A percentile compares a stretch with the other conserved stretches of the same genome.
phyloP scores from a whole-genome alignment of 805 yeast genomes.

The Vanderwaltozyma tropicalis region DNA sequence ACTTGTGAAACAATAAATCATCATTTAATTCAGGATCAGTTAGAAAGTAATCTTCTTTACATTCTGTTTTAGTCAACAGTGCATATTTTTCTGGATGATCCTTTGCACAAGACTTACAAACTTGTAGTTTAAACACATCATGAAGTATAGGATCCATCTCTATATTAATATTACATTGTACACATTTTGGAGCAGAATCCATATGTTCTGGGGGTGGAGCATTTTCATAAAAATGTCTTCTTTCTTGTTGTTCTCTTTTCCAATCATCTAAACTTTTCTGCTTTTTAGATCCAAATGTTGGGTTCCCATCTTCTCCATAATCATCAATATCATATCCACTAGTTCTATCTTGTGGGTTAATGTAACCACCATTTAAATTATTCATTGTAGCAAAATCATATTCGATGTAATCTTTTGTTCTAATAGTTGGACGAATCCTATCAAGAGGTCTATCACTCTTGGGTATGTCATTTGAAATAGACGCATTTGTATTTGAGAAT shows the following conservation, averaged over 20 bases:
- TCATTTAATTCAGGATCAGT: conserved; percentile 92
- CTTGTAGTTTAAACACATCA: conserved; percentile 61
- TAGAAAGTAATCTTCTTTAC: conserved; percentile 79
- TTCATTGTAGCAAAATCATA: conserved; percentile 86
- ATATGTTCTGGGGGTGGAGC: conserved; percentile 66
- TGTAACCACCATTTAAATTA: conserved; percentile 80
- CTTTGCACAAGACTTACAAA: conserved; percentile 70
- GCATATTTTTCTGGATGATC: conserved; percentile 80
- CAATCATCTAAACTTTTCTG: conserved; percentile 43
- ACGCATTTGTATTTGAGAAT: background rate
- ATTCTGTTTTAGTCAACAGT: conserved; percentile 86
- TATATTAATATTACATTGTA: conserved; percentile 61
- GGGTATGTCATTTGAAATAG: background rate
- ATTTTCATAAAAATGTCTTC: conserved; percentile 43
- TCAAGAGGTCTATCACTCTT: conserved; percentile 11
- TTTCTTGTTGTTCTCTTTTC: conserved; percentile 46
- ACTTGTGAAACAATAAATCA: conserved; percentile 49
- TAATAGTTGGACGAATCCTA: conserved; percentile 38
- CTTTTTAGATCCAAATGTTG: conserved; percentile 11
- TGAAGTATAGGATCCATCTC: conserved; percentile 69
- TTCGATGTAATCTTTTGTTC: conserved; percentile 61
- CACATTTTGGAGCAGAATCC: conserved; percentile 68
- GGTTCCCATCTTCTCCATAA: conserved; percentile 27
- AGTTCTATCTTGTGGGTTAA: conserved; percentile 27
- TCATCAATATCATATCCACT: conserved; percentile 11